Percentiles rank a stretch among this genome's conserved stretches.
phyloP scores from a whole-genome alignment of 306 rosid genomes.

The Malus fusca region DNA sequence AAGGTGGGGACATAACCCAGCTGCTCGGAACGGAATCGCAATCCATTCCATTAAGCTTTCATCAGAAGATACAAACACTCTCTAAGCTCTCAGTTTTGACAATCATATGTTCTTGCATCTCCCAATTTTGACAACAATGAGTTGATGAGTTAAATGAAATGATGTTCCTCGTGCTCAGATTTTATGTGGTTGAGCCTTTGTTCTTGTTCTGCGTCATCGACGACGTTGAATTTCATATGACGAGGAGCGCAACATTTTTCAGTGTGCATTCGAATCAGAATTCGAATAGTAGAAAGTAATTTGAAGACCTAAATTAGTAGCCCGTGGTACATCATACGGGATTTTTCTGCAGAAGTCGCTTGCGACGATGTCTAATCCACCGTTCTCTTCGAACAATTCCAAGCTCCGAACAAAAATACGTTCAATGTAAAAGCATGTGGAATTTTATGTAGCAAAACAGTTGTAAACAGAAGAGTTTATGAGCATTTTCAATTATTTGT shows the following conservation, averaged over 20 bases:
- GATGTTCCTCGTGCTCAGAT: background rate
- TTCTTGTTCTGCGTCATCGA: background rate
- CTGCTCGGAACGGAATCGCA: constrained; percentile 69
- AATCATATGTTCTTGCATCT: background rate
- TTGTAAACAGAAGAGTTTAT: background rate
- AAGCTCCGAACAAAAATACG: no score
- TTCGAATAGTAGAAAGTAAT: background rate
- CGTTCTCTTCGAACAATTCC: background rate
- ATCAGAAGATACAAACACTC: constrained; percentile 25
- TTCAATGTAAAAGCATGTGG: no score
- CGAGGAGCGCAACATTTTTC: background rate
- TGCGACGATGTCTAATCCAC: background rate
- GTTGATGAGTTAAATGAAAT: constrained; percentile 5
- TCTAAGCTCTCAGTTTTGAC: constrained; percentile 51
- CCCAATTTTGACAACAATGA: constrained; percentile 17
- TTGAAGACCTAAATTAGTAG: background rate
- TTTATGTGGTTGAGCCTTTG: background rate
- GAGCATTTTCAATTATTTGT: no score
- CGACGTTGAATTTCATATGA: background rate
- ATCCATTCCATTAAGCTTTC: constrained; percentile 58
- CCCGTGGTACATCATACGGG: background rate
- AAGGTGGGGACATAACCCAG: constrained; percentile 60
- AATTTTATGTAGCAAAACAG: background rate
- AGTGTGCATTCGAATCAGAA: background rate
- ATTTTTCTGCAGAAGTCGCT: background rate